Conservation (phyloP, 345 rosid species). For the Limnanthes douglasii region DNA sequence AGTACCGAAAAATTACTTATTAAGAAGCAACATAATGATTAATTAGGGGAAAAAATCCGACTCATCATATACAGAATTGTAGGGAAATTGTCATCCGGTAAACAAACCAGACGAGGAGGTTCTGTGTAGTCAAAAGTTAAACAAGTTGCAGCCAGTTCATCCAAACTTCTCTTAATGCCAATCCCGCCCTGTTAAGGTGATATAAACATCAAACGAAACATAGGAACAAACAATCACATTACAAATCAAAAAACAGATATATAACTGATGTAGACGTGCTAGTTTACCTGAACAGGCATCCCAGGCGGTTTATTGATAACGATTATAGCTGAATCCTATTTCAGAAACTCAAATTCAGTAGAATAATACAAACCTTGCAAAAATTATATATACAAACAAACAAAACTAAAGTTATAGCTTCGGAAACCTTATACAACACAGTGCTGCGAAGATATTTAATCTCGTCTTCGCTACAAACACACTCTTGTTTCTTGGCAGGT, state of each 20-base stretch:
- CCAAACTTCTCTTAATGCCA: constrained; percentile 69
- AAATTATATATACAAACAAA: neutral
- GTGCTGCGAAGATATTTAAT: constrained; percentile 41
- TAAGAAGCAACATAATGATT: no score
- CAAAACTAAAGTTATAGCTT: constrained; percentile 4
- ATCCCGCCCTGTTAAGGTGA: constrained; percentile 54
- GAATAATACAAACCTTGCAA: constrained; percentile 1
- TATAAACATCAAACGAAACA: neutral
- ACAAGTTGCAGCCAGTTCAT: constrained; percentile 60
- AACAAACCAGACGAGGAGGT: constrained; percentile 82
- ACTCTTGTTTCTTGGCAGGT: constrained; percentile 26
- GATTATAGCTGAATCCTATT: constrained; percentile 64
- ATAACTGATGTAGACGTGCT: neutral
- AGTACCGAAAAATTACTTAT: constrained; percentile 6
- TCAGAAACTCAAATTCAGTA: constrained; percentile 9
- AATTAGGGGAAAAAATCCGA: no score
- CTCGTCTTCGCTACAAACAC: constrained; percentile 40
- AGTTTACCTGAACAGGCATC: constrained; percentile 78
- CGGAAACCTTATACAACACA: constrained; percentile 64
- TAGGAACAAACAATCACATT: neutral
- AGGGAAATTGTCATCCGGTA: neutral
- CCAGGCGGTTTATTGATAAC: constrained; percentile 85
- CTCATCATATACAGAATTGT: neutral
- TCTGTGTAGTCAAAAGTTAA: constrained; percentile 46
- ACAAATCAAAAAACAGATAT: neutral